These are phyloP conservation scores for Neolentinus lepideus DNA, from an alignment of 1,284 basidiomycete species.

Conservation along the genomic window DNA sequence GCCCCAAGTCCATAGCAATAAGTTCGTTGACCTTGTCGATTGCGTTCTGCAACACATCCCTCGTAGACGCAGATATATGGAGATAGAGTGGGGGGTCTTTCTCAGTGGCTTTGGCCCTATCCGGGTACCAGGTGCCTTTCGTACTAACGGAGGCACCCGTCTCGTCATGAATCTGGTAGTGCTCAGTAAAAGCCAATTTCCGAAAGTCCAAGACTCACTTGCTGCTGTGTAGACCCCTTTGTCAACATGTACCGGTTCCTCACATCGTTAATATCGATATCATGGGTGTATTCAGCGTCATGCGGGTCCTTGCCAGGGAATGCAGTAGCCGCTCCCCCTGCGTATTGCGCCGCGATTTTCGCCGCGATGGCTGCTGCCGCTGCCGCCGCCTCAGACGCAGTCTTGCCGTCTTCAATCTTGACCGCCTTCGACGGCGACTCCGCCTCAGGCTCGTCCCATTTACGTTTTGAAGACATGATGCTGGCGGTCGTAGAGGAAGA, in stretches of 20 bases:
- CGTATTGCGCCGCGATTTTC: conserved; percentile 85
- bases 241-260: conserved; percentile 95
- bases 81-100: conserved; percentile 93
- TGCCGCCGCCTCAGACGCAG: conserved; percentile 73
- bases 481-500: not conserved
- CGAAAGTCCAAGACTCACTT: conserved; percentile 48
- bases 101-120: conserved; percentile 82
- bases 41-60: conserved; percentile 76
- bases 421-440: conserved; percentile 36
- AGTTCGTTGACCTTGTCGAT: conserved; percentile 83
- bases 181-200: not conserved
- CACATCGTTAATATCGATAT: conserved; percentile 97
- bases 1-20: conserved; percentile 80
- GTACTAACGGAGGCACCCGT: conserved; percentile 89
- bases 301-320: conserved; percentile 55
- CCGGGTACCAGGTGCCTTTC: conserved; percentile 93
- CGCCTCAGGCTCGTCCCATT: conserved; percentile 63
- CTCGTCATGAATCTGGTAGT: conserved; percentile 72
- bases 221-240: conserved; percentile 86
- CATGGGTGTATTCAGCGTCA: conserved; percentile 81
- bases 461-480: conserved; percentile 57
- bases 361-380: conserved; percentile 84
- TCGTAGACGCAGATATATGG: conserved; percentile 82
- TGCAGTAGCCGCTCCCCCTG: conserved; percentile 32
- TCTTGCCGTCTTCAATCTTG: conserved; percentile 52